These are phyloP conservation scores for Falciphora oryzae DNA, from an alignment of 2,329 filamentous ascomycete species.

Conservation along the genomic window DNA sequence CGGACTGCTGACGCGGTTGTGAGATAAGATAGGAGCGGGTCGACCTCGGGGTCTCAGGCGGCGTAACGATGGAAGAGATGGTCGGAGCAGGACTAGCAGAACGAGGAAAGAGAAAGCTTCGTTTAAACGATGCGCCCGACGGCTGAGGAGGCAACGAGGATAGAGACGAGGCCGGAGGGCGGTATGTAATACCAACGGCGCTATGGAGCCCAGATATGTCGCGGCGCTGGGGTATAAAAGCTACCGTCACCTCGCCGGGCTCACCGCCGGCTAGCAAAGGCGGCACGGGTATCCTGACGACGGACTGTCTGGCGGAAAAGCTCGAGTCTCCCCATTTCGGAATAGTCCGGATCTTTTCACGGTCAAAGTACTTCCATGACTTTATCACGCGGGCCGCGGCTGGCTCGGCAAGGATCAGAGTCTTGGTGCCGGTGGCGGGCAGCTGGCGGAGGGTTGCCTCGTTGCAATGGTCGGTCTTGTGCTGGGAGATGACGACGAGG, in stretches of 20 bases:
- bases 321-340: conserved; percentile 40
- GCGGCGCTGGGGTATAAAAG: conserved; percentile 55
- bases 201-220: conserved; percentile 58
- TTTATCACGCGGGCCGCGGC: conserved; percentile 59
- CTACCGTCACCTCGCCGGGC: conserved; percentile 64
- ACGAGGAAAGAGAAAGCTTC: conserved; percentile 1
- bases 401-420: conserved; percentile 61
- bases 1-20: neutral
- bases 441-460: conserved; percentile 62
- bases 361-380: conserved; percentile 63
- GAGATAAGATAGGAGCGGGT: conserved; percentile 4
- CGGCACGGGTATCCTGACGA: conserved; percentile 46
- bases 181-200: conserved; percentile 68
- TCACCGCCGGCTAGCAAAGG: conserved; percentile 44
- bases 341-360: conserved; percentile 38
- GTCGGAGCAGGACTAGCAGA: neutral
- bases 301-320: conserved; percentile 25
- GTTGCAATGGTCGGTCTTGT: conserved; percentile 62
- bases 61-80: conserved; percentile 19
- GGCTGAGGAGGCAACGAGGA: conserved; percentile 3
- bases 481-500: conserved; percentile 40
- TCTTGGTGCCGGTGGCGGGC: conserved; percentile 43
- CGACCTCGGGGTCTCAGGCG: conserved; percentile 26
- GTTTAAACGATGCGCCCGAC: conserved; percentile 9
- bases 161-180: conserved; percentile 40